A percentile compares a stretch with the other conserved stretches of the same genome.
phyloP scores from a whole-genome alignment of 805 yeast genomes.

The Wickerhamomyces hampshirensis region DNA sequence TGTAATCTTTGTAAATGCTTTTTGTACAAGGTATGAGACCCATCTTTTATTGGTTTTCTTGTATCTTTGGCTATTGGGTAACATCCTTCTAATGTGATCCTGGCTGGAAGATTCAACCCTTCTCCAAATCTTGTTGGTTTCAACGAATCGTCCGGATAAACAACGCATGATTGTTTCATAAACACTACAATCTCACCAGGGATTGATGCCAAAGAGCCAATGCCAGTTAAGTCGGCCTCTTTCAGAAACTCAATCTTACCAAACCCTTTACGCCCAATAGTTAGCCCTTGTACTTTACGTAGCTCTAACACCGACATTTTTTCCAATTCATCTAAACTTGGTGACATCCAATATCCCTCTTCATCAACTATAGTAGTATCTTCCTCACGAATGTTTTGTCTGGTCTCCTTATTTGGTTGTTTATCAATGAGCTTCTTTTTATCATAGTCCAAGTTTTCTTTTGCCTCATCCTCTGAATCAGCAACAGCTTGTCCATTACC shows the following conservation, averaged over 20 bases:
- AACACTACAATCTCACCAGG: slow-evolving; percentile 64
- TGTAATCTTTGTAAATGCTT: slow-evolving; percentile 67
- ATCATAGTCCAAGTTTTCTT: too few relatives aligned
- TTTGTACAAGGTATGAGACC: slow-evolving; percentile 64
- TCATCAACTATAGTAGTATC: slow-evolving; percentile 32
- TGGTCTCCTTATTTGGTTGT: too few relatives aligned
- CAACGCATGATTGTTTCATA: slow-evolving; percentile 51
- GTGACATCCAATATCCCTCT: slow-evolving; percentile 85
- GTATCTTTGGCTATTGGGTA: slow-evolving; percentile 75
- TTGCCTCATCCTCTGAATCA: not conserved
- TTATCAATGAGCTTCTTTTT: too few relatives aligned
- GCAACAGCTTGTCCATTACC: not conserved
- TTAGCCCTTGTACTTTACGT: slow-evolving; percentile 56
- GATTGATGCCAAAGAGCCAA: slow-evolving; percentile 55
- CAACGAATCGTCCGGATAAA: slow-evolving; percentile 64
- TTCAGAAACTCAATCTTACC: slow-evolving; percentile 74
- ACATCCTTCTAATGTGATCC: slow-evolving; percentile 71
- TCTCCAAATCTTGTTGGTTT: slow-evolving; percentile 66
- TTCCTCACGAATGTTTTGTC: slow-evolving; percentile 4
- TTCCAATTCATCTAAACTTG: slow-evolving; percentile 61
- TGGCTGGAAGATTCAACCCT: slow-evolving; percentile 76
- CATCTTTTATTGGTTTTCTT: slow-evolving; percentile 69
- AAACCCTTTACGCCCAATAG: slow-evolving; percentile 66
- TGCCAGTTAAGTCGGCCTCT: slow-evolving; percentile 79
- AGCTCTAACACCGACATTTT: slow-evolving; percentile 58